Conservation (phyloP, 202 grass and related monocot species). For the Elaeis oleifera region DNA sequence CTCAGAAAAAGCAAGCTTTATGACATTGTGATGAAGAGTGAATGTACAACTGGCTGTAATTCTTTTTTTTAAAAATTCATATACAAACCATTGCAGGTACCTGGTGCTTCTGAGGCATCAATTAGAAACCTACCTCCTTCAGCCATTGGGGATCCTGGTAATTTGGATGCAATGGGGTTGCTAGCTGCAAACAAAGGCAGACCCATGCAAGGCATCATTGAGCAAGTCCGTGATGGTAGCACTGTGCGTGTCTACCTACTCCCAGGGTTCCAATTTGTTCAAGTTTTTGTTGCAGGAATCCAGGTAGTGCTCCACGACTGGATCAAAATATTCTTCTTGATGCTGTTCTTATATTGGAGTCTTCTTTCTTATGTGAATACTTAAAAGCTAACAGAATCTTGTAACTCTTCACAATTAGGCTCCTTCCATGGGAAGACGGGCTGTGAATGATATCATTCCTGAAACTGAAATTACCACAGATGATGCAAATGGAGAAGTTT, state of each 20-base stretch:
- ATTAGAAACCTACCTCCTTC: constrained; percentile 92
- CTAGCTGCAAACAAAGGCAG: constrained; percentile 76
- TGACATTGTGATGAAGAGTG: too few relatives aligned
- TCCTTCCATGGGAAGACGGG: constrained; percentile 88
- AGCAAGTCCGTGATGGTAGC: constrained; percentile 94
- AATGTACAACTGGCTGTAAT: too few relatives aligned
- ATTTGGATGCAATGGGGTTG: constrained; percentile 85
- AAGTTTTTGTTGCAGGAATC: constrained; percentile 92
- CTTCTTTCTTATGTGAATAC: too few relatives aligned
- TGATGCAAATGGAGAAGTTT: constrained; percentile 51
- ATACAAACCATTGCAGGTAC: constrained; percentile 29
- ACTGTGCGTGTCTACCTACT: constrained; percentile 86
- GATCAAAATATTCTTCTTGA: too few relatives aligned
- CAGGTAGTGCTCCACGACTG: constrained; percentile 34
- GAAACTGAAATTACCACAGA: constrained; percentile 36
- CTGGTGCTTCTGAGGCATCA: constrained; percentile 67
- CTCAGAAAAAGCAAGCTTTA: too few relatives aligned
- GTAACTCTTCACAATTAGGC: constrained; percentile 30
- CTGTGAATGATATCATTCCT: constrained; percentile 32
- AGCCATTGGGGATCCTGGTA: constrained; percentile 81
- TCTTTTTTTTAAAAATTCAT: neutral
- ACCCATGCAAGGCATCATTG: constrained; percentile 79
- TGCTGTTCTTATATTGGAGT: too few relatives aligned
- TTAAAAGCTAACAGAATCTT: too few relatives aligned
- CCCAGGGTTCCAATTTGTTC: constrained; percentile 85